These are phyloP conservation scores for Microbotryum silenes-acaulis DNA, from an alignment of 1,284 basidiomycete genomes.

Conservation along the genomic window DNA sequence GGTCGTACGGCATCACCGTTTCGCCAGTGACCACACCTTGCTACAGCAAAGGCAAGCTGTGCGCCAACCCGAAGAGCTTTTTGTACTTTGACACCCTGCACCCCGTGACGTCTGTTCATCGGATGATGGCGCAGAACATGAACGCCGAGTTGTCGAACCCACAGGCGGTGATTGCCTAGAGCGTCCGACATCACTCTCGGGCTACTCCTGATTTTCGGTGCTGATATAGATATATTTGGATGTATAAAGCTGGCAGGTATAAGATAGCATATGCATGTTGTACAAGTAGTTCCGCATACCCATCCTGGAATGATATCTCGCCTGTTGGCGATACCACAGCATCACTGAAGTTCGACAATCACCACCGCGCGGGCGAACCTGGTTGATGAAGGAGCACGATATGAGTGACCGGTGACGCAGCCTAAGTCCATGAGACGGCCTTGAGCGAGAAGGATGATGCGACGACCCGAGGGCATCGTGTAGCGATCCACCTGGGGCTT, in stretches of 20 bases:
- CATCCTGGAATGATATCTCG: too few species aligned
- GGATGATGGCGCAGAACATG: conserved; percentile 21
- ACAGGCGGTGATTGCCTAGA: too few species aligned
- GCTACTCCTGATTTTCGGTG: too few species aligned
- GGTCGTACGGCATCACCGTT: conserved; percentile 10
- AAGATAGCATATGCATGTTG: too few species aligned
- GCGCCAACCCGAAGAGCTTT: conserved; percentile 15
- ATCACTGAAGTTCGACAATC: too few species aligned
- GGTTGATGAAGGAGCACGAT: conserved; percentile 98
- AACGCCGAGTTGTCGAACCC: background rate
- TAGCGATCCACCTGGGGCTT: conserved; percentile 99
- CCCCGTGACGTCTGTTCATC: conserved; percentile 19
- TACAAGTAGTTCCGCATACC: too few species aligned
- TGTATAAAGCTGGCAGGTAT: too few species aligned
- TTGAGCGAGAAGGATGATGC: conserved; percentile 95
- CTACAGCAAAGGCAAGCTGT: conserved; percentile 20
- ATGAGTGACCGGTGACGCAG: conserved; percentile 63
- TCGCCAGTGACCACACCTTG: conserved; percentile 10
- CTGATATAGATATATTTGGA: too few species aligned
- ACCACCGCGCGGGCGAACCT: conserved; percentile 50
- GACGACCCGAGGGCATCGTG: conserved; percentile 82
- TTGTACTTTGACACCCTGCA: conserved; percentile 30
- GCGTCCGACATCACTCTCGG: too few species aligned
- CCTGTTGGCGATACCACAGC: too few species aligned
- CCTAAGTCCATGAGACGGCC: conserved; percentile 99